phyloP scores from a whole-genome alignment of 2,329 filamentous ascomycete species.

The Zymoseptoria crescenta region DNA sequence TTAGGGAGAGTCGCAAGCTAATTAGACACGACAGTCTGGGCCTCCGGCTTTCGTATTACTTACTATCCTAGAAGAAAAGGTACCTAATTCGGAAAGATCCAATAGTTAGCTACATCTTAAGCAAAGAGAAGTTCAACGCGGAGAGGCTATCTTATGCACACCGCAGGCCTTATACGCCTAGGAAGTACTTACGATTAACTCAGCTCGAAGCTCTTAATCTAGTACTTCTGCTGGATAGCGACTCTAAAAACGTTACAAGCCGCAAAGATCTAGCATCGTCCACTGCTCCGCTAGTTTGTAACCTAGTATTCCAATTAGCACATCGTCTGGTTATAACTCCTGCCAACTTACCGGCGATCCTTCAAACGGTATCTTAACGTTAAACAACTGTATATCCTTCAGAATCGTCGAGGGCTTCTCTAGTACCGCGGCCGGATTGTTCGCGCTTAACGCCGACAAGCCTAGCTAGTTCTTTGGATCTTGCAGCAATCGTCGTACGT shows the following conservation, averaged over 20 bases:
- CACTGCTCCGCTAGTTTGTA: conserved; percentile 74
- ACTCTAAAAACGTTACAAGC: conserved; percentile 86
- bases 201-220: conserved; percentile 72
- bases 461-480: conserved; percentile 58
- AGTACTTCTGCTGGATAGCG: conserved; percentile 77
- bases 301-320: conserved; percentile 37
- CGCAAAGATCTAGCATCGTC: conserved; percentile 87
- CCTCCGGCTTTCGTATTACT: too few species aligned
- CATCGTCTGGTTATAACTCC: neutral
- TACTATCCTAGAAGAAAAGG: conserved; percentile 80
- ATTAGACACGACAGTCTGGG: too few species aligned
- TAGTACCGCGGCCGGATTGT: conserved; percentile 59
- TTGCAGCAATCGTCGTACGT: conserved; percentile 27
- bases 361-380: conserved; percentile 72
- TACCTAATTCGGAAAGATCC: conserved; percentile 38
- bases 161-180: neutral
- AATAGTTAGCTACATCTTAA: neutral
- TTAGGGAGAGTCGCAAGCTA: too few species aligned
- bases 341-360: conserved; percentile 49
- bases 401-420: conserved; percentile 55
- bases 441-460: conserved; percentile 61
- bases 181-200: conserved; percentile 51
- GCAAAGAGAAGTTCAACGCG: too few species aligned
- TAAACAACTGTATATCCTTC: conserved; percentile 72
- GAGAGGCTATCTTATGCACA: too few species aligned